These are phyloP conservation scores for Fennellomyces sp. DNA, from an alignment of 371 early-diverging fungal species.

Conservation along the genomic window DNA sequence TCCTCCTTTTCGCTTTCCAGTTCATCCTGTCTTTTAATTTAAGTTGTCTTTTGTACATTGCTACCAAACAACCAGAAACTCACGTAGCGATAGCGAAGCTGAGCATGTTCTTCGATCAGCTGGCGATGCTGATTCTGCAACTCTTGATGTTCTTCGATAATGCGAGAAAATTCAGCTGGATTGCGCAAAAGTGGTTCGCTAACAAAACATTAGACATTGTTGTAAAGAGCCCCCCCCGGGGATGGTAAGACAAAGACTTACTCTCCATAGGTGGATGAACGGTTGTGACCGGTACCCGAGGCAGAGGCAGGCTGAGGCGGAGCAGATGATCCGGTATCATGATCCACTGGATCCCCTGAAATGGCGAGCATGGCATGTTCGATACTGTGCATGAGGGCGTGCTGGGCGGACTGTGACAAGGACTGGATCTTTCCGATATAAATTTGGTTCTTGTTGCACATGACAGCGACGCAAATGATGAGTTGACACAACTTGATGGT, in stretches of 20 bases:
- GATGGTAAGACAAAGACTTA: no score
- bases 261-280: not conserved
- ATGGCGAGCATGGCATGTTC: constrained; percentile 54
- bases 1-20: constrained; percentile 66
- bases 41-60: not conserved
- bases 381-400: constrained; percentile 85
- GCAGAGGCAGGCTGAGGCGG: not conserved
- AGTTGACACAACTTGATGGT: constrained; percentile 80
- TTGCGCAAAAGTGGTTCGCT: constrained; percentile 15
- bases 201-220: no score
- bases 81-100: constrained; percentile 66
- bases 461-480: constrained; percentile 84
- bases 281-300: not conserved
- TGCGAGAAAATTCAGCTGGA: constrained; percentile 18
- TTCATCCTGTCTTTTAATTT: constrained; percentile 59
- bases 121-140: constrained; percentile 59
- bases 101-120: constrained; percentile 60
- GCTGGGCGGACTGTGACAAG: constrained; percentile 71
- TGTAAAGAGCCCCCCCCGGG: no score
- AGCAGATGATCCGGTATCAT: not conserved
- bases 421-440: constrained; percentile 84
- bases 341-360: not conserved
- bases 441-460: constrained; percentile 73
- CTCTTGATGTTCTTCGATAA: constrained; percentile 56
- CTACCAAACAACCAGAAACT: constrained; percentile 7